Evolutionary conservation across 768 basidiomycete genomes (phyloP), one percentile per base, ranked within the genome.

Genomic region (Boletus rufocinnamomeus): DNA sequence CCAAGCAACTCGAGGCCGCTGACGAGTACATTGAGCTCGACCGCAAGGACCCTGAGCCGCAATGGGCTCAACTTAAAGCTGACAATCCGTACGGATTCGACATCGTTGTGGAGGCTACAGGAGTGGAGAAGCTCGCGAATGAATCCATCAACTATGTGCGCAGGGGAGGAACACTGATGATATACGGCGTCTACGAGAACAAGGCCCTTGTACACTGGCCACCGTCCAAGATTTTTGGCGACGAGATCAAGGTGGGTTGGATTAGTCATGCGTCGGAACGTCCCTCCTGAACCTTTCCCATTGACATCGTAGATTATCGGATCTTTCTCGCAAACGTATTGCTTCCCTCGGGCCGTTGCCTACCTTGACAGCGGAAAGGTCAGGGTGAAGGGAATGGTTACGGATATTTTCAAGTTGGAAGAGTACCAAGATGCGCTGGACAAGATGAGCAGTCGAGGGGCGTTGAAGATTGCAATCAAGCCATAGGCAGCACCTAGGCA

Each of bases 151-250:
- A 94, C 76, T 94, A 93, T 67, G 94, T 96, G 27, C 81, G 91
- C 35, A 77, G 91, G 30, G 91, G 91, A 17, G 91, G 91, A 19
- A 92, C 91, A 4, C 72, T 93, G 69, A 87, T 93, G 86, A 82
- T 93, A 45, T 96, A 96, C 66, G 93, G 93, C 41, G 93, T 95
- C 40, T 96, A 95, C 70, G 88, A 87, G 72, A 87, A 94, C 75
- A 85, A 86, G 60, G 93, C 91, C 2, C 79, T 82, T 23, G 90
- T 95, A 2, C 85, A 87, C 64, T 95, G 92, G 92, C 83, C 91
- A 2, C 93, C 93, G 4, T 83, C 85, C 52, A 92, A 91, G 79
- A 90, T 92, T 56, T 85, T 87, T 71, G 75, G 78, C 13, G 86
- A 91, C 66, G 89, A 91, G 69, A 89, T 90, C 61, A 78, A 72